Evolutionary conservation across 257 asterid species (phyloP).

Genomic region (Salvia miltiorrhiza): DNA sequence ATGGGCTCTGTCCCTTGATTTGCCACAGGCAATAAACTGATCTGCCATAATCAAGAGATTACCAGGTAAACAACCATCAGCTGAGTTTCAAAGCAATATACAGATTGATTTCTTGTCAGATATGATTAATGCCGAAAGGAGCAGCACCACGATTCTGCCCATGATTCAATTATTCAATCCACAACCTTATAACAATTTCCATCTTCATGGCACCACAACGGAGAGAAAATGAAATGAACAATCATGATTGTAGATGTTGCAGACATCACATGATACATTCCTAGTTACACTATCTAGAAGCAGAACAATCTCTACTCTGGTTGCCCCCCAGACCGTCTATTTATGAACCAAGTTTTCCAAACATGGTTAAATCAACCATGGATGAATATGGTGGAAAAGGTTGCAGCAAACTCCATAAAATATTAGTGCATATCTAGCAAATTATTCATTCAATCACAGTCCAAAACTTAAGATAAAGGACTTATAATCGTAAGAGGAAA

Average conservation of each 20-base stretch:
- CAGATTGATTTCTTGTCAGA: not conserved
- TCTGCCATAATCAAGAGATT: constrained; percentile 41
- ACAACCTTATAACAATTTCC: not conserved
- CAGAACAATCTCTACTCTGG: not conserved
- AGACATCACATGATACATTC: not conserved
- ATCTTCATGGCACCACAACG: not conserved
- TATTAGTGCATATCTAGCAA: not conserved
- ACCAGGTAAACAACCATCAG: not conserved
- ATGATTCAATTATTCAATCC: not conserved
- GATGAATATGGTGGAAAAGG: not conserved
- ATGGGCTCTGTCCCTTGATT: constrained; percentile 62
- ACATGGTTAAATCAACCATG: not conserved
- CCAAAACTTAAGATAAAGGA: no score
- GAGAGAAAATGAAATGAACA: not conserved
- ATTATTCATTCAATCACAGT: not conserved
- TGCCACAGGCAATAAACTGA: constrained; percentile 76
- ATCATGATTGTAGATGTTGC: not conserved
- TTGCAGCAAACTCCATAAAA: not conserved
- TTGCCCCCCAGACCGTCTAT: not conserved
- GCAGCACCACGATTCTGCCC: not conserved
- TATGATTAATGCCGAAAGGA: not conserved
- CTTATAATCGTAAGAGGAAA: not conserved
- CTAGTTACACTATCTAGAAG: not conserved
- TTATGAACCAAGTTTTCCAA: not conserved
- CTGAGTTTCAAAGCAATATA: not conserved